Evolutionary conservation across 176 grass and related monocot genomes (phyloP), one percentile per base, ranked within the genome.

Genomic region (Aegilops sharonensis): DNA sequence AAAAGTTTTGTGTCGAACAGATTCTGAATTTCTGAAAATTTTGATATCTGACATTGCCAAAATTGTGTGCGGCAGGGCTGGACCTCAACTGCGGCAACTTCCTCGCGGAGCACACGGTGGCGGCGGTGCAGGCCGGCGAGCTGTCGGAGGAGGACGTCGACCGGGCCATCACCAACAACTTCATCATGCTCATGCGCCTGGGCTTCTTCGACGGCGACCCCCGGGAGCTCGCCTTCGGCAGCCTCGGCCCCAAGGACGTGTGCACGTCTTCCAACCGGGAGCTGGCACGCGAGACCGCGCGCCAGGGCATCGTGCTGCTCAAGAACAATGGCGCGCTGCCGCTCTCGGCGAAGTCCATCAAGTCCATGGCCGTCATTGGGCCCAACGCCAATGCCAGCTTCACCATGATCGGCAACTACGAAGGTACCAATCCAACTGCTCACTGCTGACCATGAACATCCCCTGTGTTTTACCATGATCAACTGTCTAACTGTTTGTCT

Each of bases 401-500:
- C 80, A 92, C 92, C 82, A 99, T 99, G 97, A 95, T 99, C 35
- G 97, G 97, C 59, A 99, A 99, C 83, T 99, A 99, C 75, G 90
- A 94, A 90, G 97, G 93, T 93, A 68, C 8, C 4, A 12, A 66
- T 11, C 5, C 2, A 48, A 0, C 48, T 79, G 35, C 32, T 27
- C 10, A 24, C 4, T 42, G 40, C 68, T 43, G 64, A 5, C 7
- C 11, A 77, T 35, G 34, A 35, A 5, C 34, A 35, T 35, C 34
- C 32, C 32, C 32, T 34, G 3, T 34, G 34, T 35, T 35, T 5
- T 35, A 35, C 34, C 34, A 35, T 35, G 34, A 35, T 35, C 34
- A 35, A 35, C 34, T 35, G 34, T 35, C 34, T 35, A 35, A 35
- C 34, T 27, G 24, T 10, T 31, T 31, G 57, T 11, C 1, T 11